phyloP scores from a whole-genome alignment of 768 basidiomycete genomes.

The Dictyophora rubrovolvata region DNA sequence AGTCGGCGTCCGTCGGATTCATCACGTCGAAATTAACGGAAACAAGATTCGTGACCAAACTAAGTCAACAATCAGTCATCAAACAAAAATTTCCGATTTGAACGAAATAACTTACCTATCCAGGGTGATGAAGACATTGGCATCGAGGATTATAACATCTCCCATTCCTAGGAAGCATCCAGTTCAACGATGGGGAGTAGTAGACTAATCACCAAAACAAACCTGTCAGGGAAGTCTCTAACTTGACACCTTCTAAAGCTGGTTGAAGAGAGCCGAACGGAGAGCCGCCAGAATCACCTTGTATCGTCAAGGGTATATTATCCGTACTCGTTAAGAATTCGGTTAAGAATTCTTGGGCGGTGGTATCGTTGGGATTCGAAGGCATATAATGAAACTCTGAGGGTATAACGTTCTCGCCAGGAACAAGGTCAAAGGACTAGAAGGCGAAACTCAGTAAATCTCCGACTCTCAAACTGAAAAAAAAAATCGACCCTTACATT shows the following conservation, averaged over 20 bases:
- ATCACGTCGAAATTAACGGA: slow-evolving; percentile 48
- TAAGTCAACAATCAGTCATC: slow-evolving; percentile 3
- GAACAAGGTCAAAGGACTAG: slow-evolving; percentile 46
- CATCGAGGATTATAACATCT: slow-evolving; percentile 38
- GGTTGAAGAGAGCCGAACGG: slow-evolving; percentile 51
- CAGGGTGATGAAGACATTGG: slow-evolving; percentile 44
- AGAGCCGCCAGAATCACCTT: slow-evolving; percentile 49
- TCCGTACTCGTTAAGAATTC: slow-evolving; percentile 46
- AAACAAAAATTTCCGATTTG: background rate
- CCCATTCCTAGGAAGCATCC: slow-evolving; percentile 6
- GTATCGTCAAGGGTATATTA: slow-evolving; percentile 39
- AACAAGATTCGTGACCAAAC: slow-evolving; percentile 40
- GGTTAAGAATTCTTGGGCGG: slow-evolving; percentile 50
- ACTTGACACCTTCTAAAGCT: slow-evolving; percentile 42
- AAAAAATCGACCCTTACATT: slow-evolving; percentile 28
- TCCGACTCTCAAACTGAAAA: background rate
- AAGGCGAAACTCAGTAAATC: background rate
- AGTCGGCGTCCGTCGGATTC: slow-evolving; percentile 50
- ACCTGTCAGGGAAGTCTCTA: slow-evolving; percentile 43
- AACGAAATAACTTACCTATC: slow-evolving; percentile 17
- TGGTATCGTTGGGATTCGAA: slow-evolving; percentile 52
- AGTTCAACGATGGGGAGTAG: background rate
- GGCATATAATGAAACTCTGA: slow-evolving; percentile 65
- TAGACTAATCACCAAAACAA: background rate
- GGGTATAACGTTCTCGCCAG: slow-evolving; percentile 41